Conservation (phyloP, 108 stramenopile genomes). For the Cyclotella distinguenda region DNA sequence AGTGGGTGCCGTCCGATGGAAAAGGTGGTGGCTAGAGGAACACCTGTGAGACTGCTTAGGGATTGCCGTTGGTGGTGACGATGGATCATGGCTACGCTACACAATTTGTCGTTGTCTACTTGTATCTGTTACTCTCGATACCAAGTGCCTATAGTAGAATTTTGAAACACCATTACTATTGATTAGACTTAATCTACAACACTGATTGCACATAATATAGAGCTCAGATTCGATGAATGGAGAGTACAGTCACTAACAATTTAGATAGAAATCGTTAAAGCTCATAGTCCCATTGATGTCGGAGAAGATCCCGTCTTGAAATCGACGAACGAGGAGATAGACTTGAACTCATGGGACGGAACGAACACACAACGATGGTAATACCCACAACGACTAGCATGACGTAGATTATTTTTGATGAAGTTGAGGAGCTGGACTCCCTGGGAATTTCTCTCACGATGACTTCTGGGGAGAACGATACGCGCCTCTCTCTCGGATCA, state of each 20-base stretch:
- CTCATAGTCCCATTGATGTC: conserved; percentile 37
- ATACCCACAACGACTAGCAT: conserved; percentile 31
- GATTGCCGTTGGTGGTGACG: background rate
- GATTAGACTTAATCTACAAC: too few relatives aligned
- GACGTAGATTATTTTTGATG: conserved; percentile 16
- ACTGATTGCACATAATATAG: background rate
- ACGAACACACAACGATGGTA: conserved; percentile 24
- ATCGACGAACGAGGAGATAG: conserved; percentile 21
- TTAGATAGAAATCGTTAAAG: too few relatives aligned
- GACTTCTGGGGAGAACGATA: conserved; percentile 31
- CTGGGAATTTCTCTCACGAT: conserved; percentile 14
- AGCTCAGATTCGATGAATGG: background rate
- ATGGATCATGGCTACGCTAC: background rate
- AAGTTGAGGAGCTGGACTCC: background rate
- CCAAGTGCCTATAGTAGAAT: too few relatives aligned
- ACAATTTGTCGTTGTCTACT: background rate
- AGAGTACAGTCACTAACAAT: too few relatives aligned
- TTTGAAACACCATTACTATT: too few relatives aligned
- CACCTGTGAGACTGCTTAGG: background rate
- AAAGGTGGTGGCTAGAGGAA: background rate
- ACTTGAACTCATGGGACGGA: conserved; percentile 26
- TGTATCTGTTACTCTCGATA: too few relatives aligned
- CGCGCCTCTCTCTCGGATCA: conserved; percentile 4
- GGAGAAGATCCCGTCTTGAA: conserved; percentile 12
- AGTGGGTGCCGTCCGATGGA: conserved; percentile 18